Conservation (phyloP, 164 flowering plant genomes). For the Kalanchoe fedtschenkoi region DNA sequence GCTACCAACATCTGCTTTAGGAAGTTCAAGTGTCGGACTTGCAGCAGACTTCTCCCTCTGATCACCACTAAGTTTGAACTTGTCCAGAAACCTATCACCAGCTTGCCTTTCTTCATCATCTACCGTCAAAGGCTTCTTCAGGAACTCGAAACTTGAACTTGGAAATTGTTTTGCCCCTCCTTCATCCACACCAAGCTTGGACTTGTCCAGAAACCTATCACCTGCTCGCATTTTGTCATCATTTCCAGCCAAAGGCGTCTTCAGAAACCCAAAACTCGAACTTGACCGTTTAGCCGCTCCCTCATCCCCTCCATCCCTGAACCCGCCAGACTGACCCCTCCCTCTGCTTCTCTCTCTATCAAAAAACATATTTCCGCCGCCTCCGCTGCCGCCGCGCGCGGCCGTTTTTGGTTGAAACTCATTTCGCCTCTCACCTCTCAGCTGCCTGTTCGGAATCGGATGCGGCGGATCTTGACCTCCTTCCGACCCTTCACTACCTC, state of each 20-base stretch:
- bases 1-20: background rate
- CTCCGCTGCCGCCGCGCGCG: background rate
- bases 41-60: slow-evolving; percentile 10
- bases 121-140: background rate
- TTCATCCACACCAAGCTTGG: slow-evolving; percentile 30
- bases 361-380: background rate
- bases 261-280: slow-evolving; percentile 10
- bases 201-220: slow-evolving; percentile 32
- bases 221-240: slow-evolving; percentile 12
- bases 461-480: slow-evolving; percentile 17
- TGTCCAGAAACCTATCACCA: slow-evolving; percentile 32
- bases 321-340: background rate
- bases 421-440: slow-evolving; percentile 25
- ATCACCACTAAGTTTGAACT: slow-evolving; percentile 34
- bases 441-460: slow-evolving; percentile 41
- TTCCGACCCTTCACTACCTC: too few species aligned
- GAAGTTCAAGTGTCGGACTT: background rate
- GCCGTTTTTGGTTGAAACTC: slow-evolving; percentile 3
- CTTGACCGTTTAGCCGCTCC: slow-evolving; percentile 1
- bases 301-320: slow-evolving; percentile 1
- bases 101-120: slow-evolving; percentile 8
- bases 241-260: slow-evolving; percentile 5
- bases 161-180: too few species aligned
- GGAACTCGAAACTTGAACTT: background rate
- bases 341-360: slow-evolving; percentile 10